Evolutionary conservation across 2,329 filamentous ascomycete species (phyloP), one percentile per base, ranked within the genome.

Genomic region (Cyphellophora europaea): DNA sequence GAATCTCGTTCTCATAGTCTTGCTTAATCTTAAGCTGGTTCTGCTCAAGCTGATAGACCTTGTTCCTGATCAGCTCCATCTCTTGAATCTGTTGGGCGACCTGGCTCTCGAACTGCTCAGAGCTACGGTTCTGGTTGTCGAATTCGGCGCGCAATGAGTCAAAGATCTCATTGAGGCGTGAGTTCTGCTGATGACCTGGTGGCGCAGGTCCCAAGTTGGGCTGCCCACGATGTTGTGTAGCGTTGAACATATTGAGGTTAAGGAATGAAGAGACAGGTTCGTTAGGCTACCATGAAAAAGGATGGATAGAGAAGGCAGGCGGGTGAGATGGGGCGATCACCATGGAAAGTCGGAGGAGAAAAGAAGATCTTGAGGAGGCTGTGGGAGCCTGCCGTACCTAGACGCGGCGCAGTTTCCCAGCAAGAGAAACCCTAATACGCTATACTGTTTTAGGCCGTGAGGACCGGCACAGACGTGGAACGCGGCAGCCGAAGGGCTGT

Each of bases 1-100:
- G 69, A 42, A 96, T 82, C 55, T 96, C 87, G 47, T 93, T 86
- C 55, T 98, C 91, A 55, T 96, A 96, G 55, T 95, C 93, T 61
- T 79, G 73, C 68, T 96, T 96, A 54, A 95, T 77, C 35, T 75
- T 77, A 52, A 89, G 72, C 54, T 96, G 91, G 32, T 80, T 77
- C 57, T 93, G 87, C 60, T 98, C 91, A 59, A 98, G 77, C 50
- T 84, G 77, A 54, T 86, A 95, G 41, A 98, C 85, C 62, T 94
- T 95, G 56, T 88, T 82, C 44, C 88, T 74, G 32, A 98, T 86
- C 53, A 94, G 74, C 57, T 94, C 85, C 73, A 96, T 91, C 64
- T 98, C 91, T 53, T 89, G 81, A 46, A 95, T 81, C 59, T 98
- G 91, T 32, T 79, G 76, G 39, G 84, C 79, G 55, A 96, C 91